Evolutionary conservation across 2,329 filamentous ascomycete species (phyloP).

Genomic region (Lasiodiplodia citricola): DNA sequence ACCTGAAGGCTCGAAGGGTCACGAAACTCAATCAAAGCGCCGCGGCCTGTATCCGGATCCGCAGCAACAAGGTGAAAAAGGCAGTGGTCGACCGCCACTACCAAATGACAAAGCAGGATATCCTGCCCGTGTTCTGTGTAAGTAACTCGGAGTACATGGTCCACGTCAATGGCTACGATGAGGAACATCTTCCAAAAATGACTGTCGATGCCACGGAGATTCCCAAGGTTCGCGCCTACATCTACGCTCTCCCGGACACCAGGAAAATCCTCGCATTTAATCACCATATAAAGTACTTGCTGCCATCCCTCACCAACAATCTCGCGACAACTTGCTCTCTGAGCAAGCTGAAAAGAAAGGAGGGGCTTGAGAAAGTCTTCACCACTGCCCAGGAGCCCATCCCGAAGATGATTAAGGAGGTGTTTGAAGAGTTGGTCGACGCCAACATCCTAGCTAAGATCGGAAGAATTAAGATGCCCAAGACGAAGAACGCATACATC

Average conservation of each 20-base stretch:
- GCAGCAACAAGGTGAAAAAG: constrained; percentile 29
- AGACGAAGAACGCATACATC: background rate
- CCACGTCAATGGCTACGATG: constrained; percentile 28
- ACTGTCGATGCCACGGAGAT: constrained; percentile 30
- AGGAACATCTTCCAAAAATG: constrained; percentile 23
- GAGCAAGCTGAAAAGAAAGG: constrained; percentile 28
- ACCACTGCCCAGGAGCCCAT: too few species aligned
- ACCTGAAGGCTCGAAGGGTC: background rate
- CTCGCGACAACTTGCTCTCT: constrained; percentile 33
- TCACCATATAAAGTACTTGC: constrained; percentile 24
- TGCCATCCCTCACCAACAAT: constrained; percentile 28
- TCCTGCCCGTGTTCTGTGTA: constrained; percentile 32
- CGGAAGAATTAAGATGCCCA: too few species aligned
- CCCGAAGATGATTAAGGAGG: too few species aligned
- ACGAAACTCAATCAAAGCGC: background rate
- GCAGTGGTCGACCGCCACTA: constrained; percentile 15
- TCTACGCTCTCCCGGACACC: constrained; percentile 29
- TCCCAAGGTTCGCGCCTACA: constrained; percentile 28
- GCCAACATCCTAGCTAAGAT: too few species aligned
- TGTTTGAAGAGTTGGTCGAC: too few species aligned
- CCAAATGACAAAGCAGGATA: constrained; percentile 25
- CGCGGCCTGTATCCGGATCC: constrained; percentile 14
- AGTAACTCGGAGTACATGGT: constrained; percentile 32
- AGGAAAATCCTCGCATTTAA: constrained; percentile 27
- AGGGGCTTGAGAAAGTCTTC: too few species aligned